Evolutionary conservation across 2,329 filamentous ascomycete species (phyloP), one percentile per base, ranked within the genome.

Genomic region (Rachicladosporium sp.): DNA sequence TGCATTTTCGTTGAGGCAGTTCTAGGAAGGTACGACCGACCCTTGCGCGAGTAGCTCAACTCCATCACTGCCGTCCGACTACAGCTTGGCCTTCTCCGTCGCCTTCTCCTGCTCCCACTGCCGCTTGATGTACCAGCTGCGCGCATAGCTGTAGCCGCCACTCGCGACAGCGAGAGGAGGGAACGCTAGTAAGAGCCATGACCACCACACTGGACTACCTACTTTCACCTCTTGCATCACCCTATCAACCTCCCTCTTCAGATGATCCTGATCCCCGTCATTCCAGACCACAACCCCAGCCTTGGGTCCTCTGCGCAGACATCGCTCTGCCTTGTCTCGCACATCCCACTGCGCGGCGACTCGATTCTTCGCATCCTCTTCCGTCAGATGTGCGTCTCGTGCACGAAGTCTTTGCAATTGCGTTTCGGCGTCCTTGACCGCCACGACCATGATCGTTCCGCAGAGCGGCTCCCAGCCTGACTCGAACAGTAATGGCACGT

Each of bases 401-500:
- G 73, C 76, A 51, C 78, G 71, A 43, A 98, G 62, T n/a, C 91
- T 69, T 54, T 73, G 64, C 74, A 95, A 89, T 69, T 98, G 91
- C 35, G 88, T 72, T 45, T 71, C 74, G 0, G 84, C 80, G 50
- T 94, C 84, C 8, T 65, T 69, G 12, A 96, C 87, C 0, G 81
- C 87, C 2, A 96, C 89, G 0, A 98, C 87, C 44, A 94, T 64
- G 10, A 93, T 82, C 0, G 78, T 79, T 3, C 87, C 87, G 56
- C 88, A 95, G 49, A 93, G 75, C 31, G 77, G 68, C 60, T 98
- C 91, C 62, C 94, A 78, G 2, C 78, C 77, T 50, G 78, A 81
- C 68, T 98, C 91, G 52, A 95, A 95, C 33, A 98, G 70, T 39
- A 98, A 67, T 37, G 91, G 91, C 6, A 98, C 80, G 57, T 98